A percentile compares a stretch with the other conserved stretches of the same genome.
Evolutionary conservation across 805 yeast species (phyloP).

Genomic region (Ogataea methanolica): DNA sequence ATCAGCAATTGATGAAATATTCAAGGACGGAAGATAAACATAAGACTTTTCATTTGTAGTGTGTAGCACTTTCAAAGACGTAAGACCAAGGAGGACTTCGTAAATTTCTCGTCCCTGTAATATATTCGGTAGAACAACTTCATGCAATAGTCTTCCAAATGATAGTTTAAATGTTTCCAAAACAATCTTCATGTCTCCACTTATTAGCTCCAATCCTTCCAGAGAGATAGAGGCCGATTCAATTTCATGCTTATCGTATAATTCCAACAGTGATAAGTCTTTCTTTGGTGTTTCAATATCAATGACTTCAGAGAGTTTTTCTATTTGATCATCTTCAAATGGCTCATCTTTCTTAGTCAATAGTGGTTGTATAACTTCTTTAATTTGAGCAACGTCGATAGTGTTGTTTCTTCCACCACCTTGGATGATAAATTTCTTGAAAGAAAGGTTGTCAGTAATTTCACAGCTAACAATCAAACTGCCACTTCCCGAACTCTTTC

Average conservation of each 20-base stretch:
- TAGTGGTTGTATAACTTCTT: background rate
- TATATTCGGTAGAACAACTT: background rate
- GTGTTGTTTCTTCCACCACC: constrained; percentile 2
- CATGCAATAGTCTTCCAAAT: constrained; percentile 4
- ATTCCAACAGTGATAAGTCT: background rate
- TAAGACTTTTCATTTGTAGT: constrained; percentile 1
- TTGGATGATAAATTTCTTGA: constrained; percentile 1
- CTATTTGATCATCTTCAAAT: no score
- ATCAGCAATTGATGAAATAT: constrained; percentile 7
- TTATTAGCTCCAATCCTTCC: constrained; percentile 4
- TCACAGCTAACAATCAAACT: background rate
- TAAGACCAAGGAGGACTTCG: constrained; percentile 9
- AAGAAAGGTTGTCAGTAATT: background rate
- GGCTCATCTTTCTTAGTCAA: background rate
- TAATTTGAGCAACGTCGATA: constrained; percentile 2
- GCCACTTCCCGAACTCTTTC: background rate
- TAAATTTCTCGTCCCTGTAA: constrained; percentile 3
- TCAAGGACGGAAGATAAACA: constrained; percentile 15
- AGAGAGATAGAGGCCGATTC: constrained; percentile 3
- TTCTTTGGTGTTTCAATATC: background rate
- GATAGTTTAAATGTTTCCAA: constrained; percentile 10
- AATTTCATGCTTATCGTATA: constrained; percentile 3
- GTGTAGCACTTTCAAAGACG: constrained; percentile 6
- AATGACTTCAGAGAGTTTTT: background rate
- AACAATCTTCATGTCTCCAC: background rate